These are phyloP conservation scores for Mycena galopus DNA, from an alignment of 768 basidiomycete genomes.

Conservation along the genomic window DNA sequence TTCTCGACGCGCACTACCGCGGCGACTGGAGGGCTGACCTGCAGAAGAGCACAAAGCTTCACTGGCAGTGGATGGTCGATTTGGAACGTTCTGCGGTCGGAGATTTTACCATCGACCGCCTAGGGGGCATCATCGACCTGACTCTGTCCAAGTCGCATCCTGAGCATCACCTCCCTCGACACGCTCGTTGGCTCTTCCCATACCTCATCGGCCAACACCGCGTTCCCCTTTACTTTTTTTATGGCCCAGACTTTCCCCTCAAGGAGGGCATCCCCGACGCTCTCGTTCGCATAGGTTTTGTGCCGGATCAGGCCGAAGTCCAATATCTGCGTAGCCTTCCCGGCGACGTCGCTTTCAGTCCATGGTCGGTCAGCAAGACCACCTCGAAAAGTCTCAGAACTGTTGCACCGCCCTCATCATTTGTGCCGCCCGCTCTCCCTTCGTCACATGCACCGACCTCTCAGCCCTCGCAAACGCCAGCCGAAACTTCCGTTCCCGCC, in stretches of 20 bases:
- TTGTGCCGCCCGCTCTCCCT: neutral
- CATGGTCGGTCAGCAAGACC: neutral
- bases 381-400: conserved; percentile 7
- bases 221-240: conserved; percentile 34
- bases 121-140: conserved; percentile 33
- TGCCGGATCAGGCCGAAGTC: conserved; percentile 15
- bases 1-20: conserved; percentile 15
- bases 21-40: conserved; percentile 26
- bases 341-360: conserved; percentile 24
- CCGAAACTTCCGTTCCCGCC: neutral
- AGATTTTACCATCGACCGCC: conserved; percentile 26
- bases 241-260: conserved; percentile 20
- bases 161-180: conserved; percentile 21
- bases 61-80: conserved; percentile 26
- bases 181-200: conserved; percentile 27
- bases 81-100: conserved; percentile 31
- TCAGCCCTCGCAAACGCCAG: neutral
- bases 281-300: conserved; percentile 5
- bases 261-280: conserved; percentile 21
- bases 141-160: conserved; percentile 23
- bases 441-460: conserved; percentile 16
- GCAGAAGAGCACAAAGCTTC: conserved; percentile 1
- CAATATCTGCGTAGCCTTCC: conserved; percentile 2
- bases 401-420: neutral
- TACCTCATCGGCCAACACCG: conserved; percentile 23